Conservation (phyloP, 1,139 yeast genomes). For the Nakaseomyces nivariensis region DNA sequence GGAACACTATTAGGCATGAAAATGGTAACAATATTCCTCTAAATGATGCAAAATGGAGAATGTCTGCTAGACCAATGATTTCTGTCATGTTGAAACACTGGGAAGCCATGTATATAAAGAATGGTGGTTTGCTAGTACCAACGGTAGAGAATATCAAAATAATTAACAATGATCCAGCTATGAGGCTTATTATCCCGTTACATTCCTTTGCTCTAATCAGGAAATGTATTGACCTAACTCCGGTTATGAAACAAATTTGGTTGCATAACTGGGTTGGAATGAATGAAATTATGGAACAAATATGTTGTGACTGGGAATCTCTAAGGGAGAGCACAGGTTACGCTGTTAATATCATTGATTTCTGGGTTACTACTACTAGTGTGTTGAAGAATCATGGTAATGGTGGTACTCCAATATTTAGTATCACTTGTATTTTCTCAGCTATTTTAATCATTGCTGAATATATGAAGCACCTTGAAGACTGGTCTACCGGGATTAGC, state of each 20-base stretch:
- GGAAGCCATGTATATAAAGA: conserved; percentile 52
- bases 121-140: conserved; percentile 51
- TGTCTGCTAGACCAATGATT: conserved; percentile 47
- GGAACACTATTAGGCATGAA: conserved; percentile 29
- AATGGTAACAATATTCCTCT: conserved; percentile 28
- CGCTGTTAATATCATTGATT: conserved; percentile 48
- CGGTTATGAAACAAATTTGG: conserved; percentile 50
- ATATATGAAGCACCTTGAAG: conserved; percentile 47
- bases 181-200: conserved; percentile 56
- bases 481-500: conserved; percentile 33
- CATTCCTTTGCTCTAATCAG: conserved; percentile 55
- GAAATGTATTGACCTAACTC: conserved; percentile 48
- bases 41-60: conserved; percentile 48
- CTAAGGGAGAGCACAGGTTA: conserved; percentile 49
- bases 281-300: conserved; percentile 40
- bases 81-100: conserved; percentile 49
- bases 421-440: conserved; percentile 57
- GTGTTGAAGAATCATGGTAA: conserved; percentile 52
- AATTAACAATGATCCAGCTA: conserved; percentile 42
- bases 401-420: conserved; percentile 61
- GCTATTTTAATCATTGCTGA: conserved; percentile 53
- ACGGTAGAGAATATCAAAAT: conserved; percentile 36
- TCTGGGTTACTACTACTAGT: conserved; percentile 62
- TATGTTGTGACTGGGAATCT: conserved; percentile 36
- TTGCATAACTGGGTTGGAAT: conserved; percentile 57